phyloP scores from a whole-genome alignment of 805 yeast species.

The Lachancea waltii region DNA sequence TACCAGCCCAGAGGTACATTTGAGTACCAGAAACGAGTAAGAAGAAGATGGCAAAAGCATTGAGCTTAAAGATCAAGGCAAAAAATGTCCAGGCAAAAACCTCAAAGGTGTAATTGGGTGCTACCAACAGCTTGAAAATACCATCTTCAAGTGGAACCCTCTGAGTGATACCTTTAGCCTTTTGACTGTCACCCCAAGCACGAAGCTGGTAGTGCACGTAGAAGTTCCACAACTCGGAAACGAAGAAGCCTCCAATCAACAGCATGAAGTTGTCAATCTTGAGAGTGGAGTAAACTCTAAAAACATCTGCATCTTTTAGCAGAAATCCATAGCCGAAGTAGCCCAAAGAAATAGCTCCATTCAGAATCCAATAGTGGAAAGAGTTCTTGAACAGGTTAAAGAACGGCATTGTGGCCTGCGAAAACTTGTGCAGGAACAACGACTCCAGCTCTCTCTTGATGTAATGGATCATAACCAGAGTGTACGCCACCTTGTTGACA shows the following conservation, averaged over 20 bases:
- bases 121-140: slow-evolving; percentile 72
- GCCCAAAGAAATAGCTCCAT: slow-evolving; percentile 52
- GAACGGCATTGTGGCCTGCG: slow-evolving; percentile 88
- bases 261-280: slow-evolving; percentile 18
- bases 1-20: slow-evolving; percentile 88
- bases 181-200: slow-evolving; percentile 36
- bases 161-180: slow-evolving; percentile 31
- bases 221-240: slow-evolving; percentile 68
- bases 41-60: slow-evolving; percentile 72
- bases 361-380: slow-evolving; percentile 86
- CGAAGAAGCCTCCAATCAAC: slow-evolving; percentile 42
- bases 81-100: slow-evolving; percentile 65
- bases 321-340: slow-evolving; percentile 47
- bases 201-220: slow-evolving; percentile 64
- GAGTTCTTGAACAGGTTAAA: slow-evolving; percentile 83
- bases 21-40: slow-evolving; percentile 64
- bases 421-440: slow-evolving; percentile 73
- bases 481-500: slow-evolving; percentile 30
- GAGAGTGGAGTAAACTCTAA: slow-evolving; percentile 13
- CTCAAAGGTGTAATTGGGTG: slow-evolving; percentile 94
- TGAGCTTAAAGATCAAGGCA: slow-evolving; percentile 60
- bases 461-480: slow-evolving; percentile 65
- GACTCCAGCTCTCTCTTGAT: slow-evolving; percentile 87
- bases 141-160: slow-evolving; percentile 61
- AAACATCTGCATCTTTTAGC: slow-evolving; percentile 15